Evolutionary conservation across 2,329 filamentous ascomycete species (phyloP), one percentile per base, ranked within the genome.

Genomic region (Colletotrichum sp.): DNA sequence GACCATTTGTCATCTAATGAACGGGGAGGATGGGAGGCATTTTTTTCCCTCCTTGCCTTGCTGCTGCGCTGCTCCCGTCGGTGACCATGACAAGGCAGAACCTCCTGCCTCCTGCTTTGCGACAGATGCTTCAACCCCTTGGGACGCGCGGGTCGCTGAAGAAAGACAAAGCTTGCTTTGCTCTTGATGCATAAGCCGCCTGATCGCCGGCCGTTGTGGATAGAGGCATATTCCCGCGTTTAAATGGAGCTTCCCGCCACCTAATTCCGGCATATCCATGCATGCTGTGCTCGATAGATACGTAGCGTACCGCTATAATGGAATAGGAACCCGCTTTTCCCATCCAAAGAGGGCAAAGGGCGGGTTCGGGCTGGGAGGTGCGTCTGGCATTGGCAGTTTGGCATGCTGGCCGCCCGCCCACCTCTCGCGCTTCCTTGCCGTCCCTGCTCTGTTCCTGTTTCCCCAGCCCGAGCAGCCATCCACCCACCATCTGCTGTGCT

Each of bases 191-290:
- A 76, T 76, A 74, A 59, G 60, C 15, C 21, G 57, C 64, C 43
- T 65, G 73, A 75, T 73, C 57, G 55, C 59, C n/a, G 24, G 15
- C 34, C 43, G 48, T 26, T 60, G 24, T 16, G 24, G 15, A 5
- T 76, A 73, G 18, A 10, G 30, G 70, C 71, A 76, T 76, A 74
- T 36, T 52, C 59, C 70, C 59, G 74, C 59, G 28, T 13, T 60
- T 32, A 32, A n/a, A 15, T 69, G 70, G 70, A 60, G 74, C 74
- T 65, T 69, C 64, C 70, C 64, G 70, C 48, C 64, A 64, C 21
- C 18, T 12, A 24, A 52, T 30, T 55, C 74, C 57, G 65, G 74
- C 74, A 76, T 76, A 74, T 76, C 74, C 70, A 74, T 76, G 74
- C 21, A 4, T 43, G 4, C 2, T 2, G 1, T 15, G 5, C 21